Evolutionary conservation across 2,329 filamentous ascomycete species (phyloP), one percentile per base, ranked within the genome.

Genomic region (Hypoxylon sp.): DNA sequence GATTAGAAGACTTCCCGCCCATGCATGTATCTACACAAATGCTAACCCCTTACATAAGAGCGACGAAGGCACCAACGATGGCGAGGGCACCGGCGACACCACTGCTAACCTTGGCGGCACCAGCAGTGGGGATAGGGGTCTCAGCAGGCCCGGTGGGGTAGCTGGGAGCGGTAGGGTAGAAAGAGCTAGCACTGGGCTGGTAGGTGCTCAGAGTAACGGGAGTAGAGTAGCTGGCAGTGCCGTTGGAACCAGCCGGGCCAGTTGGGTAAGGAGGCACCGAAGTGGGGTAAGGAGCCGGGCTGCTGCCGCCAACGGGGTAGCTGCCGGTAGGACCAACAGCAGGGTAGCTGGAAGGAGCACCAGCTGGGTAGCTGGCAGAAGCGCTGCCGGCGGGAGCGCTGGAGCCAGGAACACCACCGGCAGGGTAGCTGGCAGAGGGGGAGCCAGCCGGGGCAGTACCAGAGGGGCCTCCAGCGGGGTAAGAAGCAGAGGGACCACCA

Each of bases 51-150:
- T 71, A 75, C 56, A 72, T 57, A 4, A 78, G 60, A 25, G 72
- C 72, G 25, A 73, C 57, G 6, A 75, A 62, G 40, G 69, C 74
- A 46, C 70, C 75, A 37, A 70, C 59, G 30, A 73, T 17, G 57
- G 74, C 77, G 7, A 77, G 14, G 17, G 64, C 66, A 25, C 72
- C 73, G 48, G 69, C 74, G 17, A 73, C 37, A 55, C 75, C 73
- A 62, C 72, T 72, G 56, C 73, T 68, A 17, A 77, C 50, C 71
- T 76, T 77, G 20, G 64, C 69, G 7, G 73, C 75, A 56, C 73
- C 77, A 13, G 72, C 73, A 22, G 72, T 71, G 27, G 62, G 51
- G 53, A 69, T 65, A 13, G 72, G 68, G 27, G 73, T 70, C 58
- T 66, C 69, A 22, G 44, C 70, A 13, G 64, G 57, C 10, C 50